A percentile compares a stretch with the other conserved stretches of the same genome.
These are phyloP conservation scores for Macrolepiota fuliginosa DNA, from an alignment of 768 basidiomycete species.

Conservation along the genomic window DNA sequence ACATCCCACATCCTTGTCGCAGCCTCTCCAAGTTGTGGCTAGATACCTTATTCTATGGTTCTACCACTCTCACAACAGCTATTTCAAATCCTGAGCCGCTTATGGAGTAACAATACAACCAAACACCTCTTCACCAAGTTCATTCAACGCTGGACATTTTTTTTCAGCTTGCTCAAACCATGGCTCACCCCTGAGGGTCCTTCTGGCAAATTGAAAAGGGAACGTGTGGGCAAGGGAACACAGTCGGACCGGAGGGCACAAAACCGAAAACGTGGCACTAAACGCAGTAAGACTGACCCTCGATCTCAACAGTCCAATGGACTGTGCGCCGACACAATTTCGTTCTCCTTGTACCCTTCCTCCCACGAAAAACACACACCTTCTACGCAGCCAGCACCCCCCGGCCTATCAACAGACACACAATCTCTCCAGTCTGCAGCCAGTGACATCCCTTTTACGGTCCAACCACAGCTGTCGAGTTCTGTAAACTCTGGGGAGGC, in stretches of 20 bases:
- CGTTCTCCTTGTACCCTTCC: conserved; percentile 14
- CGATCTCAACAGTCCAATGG: background rate
- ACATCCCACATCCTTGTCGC: too few species aligned
- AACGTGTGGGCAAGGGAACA: too few species aligned
- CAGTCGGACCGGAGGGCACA: too few species aligned
- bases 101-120: background rate
- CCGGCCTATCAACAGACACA: conserved; percentile 4
- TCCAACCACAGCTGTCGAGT: background rate
- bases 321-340: background rate
- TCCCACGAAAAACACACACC: conserved; percentile 3
- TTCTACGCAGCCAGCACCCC: background rate
- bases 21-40: background rate
- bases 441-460: background rate
- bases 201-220: background rate
- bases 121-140: background rate
- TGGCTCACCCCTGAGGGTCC: background rate
- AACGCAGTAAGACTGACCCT: background rate
- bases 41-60: background rate
- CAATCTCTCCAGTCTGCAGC: conserved; percentile 1
- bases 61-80: background rate
- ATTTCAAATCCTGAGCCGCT: background rate
- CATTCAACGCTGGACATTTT: background rate
- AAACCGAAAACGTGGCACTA: background rate
- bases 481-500: background rate
- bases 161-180: background rate